Evolutionary conservation across 768 basidiomycete genomes (phyloP).

Genomic region (Cystofilobasidium bisporidii): DNA sequence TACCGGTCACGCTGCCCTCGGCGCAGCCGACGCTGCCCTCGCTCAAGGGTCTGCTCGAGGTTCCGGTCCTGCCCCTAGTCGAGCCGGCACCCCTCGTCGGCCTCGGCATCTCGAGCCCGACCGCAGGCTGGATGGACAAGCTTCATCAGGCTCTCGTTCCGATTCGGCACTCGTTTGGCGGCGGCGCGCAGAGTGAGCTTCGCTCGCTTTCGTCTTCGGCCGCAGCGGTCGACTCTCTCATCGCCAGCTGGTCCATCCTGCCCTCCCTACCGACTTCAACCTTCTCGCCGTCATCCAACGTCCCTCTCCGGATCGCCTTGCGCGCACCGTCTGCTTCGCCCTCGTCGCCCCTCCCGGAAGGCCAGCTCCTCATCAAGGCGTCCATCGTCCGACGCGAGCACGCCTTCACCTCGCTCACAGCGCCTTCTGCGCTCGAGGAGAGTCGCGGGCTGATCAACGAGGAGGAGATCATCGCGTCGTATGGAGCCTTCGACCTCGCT

Average conservation of each 20-base stretch:
- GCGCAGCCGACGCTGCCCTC: constrained; percentile 11
- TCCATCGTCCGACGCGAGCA: constrained; percentile 23
- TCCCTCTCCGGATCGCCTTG: constrained; percentile 22
- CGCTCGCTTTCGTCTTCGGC: not conserved
- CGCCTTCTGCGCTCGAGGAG: constrained; percentile 16
- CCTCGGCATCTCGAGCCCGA: not conserved
- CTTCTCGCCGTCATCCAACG: constrained; percentile 27
- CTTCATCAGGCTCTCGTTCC: constrained; percentile 15
- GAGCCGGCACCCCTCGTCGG: not conserved
- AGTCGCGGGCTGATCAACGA: constrained; percentile 20
- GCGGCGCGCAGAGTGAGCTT: not conserved
- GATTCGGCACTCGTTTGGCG: constrained; percentile 2
- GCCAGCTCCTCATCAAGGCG: constrained; percentile 22
- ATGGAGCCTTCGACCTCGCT: constrained; percentile 22
- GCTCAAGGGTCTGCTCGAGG: constrained; percentile 25
- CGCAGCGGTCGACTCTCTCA: not conserved
- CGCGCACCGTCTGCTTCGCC: not conserved
- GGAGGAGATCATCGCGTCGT: constrained; percentile 23
- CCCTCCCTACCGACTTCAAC: constrained; percentile 23
- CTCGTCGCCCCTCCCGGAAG: not conserved
- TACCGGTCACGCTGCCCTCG: constrained; percentile 22
- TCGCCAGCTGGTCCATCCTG: constrained; percentile 17
- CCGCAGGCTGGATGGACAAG: constrained; percentile 18
- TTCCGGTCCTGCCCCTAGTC: not conserved
- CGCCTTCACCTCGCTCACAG: constrained; percentile 17